Evolutionary conservation across 2,329 filamentous ascomycete genomes (phyloP), one percentile per base, ranked within the genome.

Genomic region (Pseudogymnoascus verrucosus): DNA sequence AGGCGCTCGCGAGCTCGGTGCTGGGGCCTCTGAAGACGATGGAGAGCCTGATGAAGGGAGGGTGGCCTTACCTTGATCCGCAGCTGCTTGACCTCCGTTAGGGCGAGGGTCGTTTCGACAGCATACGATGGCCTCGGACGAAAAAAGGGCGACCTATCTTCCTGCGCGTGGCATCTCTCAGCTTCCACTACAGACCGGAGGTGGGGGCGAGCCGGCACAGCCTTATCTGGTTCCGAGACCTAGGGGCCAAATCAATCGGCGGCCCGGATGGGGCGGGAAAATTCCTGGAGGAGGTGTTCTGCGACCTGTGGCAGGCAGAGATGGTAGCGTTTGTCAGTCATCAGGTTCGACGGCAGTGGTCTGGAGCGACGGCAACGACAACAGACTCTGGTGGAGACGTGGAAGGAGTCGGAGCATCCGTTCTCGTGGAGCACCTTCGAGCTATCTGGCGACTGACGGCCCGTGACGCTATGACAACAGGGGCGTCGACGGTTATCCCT

Each of bases 221-320:
- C 59, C 39, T 36, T n/a, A 34, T 61, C 34, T 61, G 34, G 59
- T 61, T 61, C 31, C 21, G n/a, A n/a, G 57, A 39, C 8, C 16
- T 61, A 16, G 59, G n/a, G 23, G 59, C 59, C 16, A 36, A 61
- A 37, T 61, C 59, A 40, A 61, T 61, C 59, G 11, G 59, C 28
- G 34, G 31, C 39, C 59, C 34, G 0, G 34, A 23, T 19, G 57
- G 57, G 14, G 57, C 57, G 34, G 39, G 34, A n/a, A 2, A 12
- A 14, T 60, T 60, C 23, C 31, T 60, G 1, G 31, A 60, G 19
- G 57, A 60, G 34, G 3, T 60, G 2, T 31, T 59, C 28, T 11
- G 34, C n/a, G 16, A 59, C 21, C 23, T 28, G 14, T 60, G 31
- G 57, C 19, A 37, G 34, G 31, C 31, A 1, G 10, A 60, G 57